Percentiles rank a stretch among this genome's conserved stretches.
phyloP scores from a whole-genome alignment of 1,284 basidiomycete genomes.

The Trichosporon faecale region DNA sequence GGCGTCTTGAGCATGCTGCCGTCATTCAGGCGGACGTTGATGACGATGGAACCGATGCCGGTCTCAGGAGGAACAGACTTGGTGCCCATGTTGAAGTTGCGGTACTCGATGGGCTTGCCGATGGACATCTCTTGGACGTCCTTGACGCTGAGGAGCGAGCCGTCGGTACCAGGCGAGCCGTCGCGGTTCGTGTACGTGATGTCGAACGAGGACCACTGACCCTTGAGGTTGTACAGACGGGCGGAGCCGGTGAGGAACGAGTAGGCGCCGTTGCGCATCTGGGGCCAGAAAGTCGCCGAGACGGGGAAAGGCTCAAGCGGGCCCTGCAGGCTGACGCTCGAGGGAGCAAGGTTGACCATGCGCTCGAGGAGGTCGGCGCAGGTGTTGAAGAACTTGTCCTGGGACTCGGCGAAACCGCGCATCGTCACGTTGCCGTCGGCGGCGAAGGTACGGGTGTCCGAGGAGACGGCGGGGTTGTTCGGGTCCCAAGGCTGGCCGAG shows the following conservation, averaged over 20 bases:
- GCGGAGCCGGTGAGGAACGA: constrained; percentile 16
- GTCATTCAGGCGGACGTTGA: constrained; percentile 17
- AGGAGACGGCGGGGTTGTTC: constrained; percentile 11
- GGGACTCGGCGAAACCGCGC: constrained; percentile 12
- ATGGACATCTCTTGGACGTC: constrained; percentile 12
- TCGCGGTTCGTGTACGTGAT: constrained; percentile 19
- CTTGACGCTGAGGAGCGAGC: background rate
- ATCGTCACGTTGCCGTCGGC: constrained; percentile 25
- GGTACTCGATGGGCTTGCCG: constrained; percentile 14
- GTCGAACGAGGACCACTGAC: constrained; percentile 20
- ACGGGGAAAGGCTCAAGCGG: constrained; percentile 24
- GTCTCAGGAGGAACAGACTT: background rate
- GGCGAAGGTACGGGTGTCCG: constrained; percentile 20
- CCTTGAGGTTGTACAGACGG: constrained; percentile 21
- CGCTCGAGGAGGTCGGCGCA: constrained; percentile 17
- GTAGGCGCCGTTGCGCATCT: constrained; percentile 15
- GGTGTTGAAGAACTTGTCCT: constrained; percentile 14
- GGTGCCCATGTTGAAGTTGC: constrained; percentile 13
- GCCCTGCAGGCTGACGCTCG: constrained; percentile 15
- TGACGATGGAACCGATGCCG: background rate
- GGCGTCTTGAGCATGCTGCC: constrained; percentile 10
- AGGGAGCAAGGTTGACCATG: constrained; percentile 24
- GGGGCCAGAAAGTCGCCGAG: constrained; percentile 10
- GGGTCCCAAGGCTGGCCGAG: constrained; percentile 23
- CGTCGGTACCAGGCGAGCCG: constrained; percentile 16